These are phyloP conservation scores for Aspergillus flavus DNA, from an alignment of 2,329 filamentous ascomycete genomes.

Conservation along the genomic window DNA sequence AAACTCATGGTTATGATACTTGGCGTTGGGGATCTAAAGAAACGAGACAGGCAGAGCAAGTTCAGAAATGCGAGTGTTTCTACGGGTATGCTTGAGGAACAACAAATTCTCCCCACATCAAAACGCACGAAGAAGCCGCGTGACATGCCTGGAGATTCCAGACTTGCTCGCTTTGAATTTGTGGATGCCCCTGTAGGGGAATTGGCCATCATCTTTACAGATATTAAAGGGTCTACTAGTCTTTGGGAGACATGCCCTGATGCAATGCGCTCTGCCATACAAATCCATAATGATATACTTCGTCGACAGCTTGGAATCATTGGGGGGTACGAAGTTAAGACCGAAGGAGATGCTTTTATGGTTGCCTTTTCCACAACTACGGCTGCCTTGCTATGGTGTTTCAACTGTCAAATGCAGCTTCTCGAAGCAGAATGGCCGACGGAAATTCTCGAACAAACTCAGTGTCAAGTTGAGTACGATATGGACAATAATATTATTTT, in stretches of 20 bases:
- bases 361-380: constrained; percentile 97
- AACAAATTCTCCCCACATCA: constrained; percentile 61
- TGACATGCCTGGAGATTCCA: constrained; percentile 74
- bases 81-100: constrained; percentile 69
- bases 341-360: constrained; percentile 99
- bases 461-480: constrained; percentile 80
- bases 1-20: constrained; percentile 99
- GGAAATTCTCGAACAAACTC: constrained; percentile 83
- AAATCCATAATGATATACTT: constrained; percentile 96
- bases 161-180: constrained; percentile 83
- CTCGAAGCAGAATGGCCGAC: constrained; percentile 91
- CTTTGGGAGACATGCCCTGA: constrained; percentile 95
- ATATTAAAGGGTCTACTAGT: constrained; percentile 97
- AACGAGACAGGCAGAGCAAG: constrained; percentile 70
- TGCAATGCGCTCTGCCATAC: constrained; percentile 95
- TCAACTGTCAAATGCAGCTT: constrained; percentile 85
- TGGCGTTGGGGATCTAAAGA: constrained; percentile 86
- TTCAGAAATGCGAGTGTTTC: constrained; percentile 82
- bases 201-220: constrained; percentile 92
- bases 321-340: constrained; percentile 98
- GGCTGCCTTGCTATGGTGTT: constrained; percentile 92
- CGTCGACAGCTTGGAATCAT: constrained; percentile 88
- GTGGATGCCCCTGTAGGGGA: constrained; percentile 90
- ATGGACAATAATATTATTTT: constrained; percentile 88
- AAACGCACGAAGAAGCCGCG: constrained; percentile 64